Conservation (phyloP, 176 grass and related monocot species). For the Avena atlantica region DNA sequence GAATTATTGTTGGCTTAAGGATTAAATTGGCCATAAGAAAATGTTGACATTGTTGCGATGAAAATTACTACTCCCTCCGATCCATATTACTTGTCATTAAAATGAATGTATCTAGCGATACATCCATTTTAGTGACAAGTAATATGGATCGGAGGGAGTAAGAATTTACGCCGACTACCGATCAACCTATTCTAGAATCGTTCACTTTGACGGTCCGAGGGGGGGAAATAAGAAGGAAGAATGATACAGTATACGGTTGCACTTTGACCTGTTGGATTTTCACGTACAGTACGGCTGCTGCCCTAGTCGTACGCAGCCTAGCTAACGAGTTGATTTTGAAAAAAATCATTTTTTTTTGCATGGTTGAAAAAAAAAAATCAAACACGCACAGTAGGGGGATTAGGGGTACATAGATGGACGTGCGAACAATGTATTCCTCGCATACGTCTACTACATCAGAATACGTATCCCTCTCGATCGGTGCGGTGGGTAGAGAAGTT, state of each 20-base stretch:
- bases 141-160: no score
- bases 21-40: no score
- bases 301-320: not conserved
- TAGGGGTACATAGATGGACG: not conserved
- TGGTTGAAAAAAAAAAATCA: no score
- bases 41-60: no score
- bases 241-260: not conserved
- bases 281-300: not conserved
- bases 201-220: not conserved
- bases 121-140: no score
- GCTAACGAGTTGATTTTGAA: not conserved
- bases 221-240: not conserved
- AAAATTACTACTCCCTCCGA: no score
- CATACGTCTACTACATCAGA: not conserved
- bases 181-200: constrained; percentile 27
- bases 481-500: not conserved
- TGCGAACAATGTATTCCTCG: not conserved
- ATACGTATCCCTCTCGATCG: not conserved
- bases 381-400: no score
- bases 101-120: no score
- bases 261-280: no score
- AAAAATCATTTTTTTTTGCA: no score
- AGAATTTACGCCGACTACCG: not conserved
- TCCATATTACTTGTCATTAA: no score
- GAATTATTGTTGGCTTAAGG: no score